Percentiles rank a stretch among this genome's conserved stretches.
Evolutionary conservation across 164 flowering plant species (phyloP).

Genomic region (Kingdonia uniflora): DNA sequence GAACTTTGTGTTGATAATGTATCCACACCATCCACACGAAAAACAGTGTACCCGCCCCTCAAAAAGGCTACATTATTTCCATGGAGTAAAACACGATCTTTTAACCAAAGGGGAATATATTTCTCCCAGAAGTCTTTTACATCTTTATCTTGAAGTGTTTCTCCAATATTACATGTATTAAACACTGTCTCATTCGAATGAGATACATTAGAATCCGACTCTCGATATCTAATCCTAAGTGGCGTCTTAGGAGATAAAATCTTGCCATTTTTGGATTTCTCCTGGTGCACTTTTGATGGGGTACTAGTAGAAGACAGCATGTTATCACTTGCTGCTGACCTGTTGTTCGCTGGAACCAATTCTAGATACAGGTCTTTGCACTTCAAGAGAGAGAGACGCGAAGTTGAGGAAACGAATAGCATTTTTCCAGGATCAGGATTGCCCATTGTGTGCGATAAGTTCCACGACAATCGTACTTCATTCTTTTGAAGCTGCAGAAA

Average conservation of each 20-base stretch:
- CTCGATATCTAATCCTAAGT: constrained; percentile 18
- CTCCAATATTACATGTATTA: constrained; percentile 27
- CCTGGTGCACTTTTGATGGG: constrained; percentile 13
- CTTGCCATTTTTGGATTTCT: constrained; percentile 20
- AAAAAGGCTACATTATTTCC: constrained; percentile 73
- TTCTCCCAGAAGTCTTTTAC: constrained; percentile 44
- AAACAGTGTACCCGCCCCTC: constrained; percentile 31
- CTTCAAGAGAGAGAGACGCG: constrained; percentile 15
- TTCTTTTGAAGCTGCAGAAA: constrained; percentile 50
- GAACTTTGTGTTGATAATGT: constrained; percentile 11
- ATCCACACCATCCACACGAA: constrained; percentile 40
- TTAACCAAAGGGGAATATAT: constrained; percentile 44
- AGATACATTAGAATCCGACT: constrained; percentile 14
- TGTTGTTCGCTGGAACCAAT: constrained; percentile 22
- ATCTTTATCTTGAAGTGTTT: constrained; percentile 37
- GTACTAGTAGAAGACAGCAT: constrained; percentile 7
- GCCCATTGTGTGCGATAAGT: constrained; percentile 60
- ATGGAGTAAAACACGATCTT: constrained; percentile 38
- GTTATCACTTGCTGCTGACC: constrained; percentile 5
- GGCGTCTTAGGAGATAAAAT: constrained; percentile 64
- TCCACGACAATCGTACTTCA: constrained; percentile 58
- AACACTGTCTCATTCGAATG: constrained; percentile 10
- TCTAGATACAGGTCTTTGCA: constrained; percentile 58
- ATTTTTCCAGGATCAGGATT: constrained; percentile 49
- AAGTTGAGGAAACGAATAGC: constrained; percentile 35